These are phyloP conservation scores for Crithidia sp. DNA, from an alignment of 208 protist genomes.

Conservation along the genomic window DNA sequence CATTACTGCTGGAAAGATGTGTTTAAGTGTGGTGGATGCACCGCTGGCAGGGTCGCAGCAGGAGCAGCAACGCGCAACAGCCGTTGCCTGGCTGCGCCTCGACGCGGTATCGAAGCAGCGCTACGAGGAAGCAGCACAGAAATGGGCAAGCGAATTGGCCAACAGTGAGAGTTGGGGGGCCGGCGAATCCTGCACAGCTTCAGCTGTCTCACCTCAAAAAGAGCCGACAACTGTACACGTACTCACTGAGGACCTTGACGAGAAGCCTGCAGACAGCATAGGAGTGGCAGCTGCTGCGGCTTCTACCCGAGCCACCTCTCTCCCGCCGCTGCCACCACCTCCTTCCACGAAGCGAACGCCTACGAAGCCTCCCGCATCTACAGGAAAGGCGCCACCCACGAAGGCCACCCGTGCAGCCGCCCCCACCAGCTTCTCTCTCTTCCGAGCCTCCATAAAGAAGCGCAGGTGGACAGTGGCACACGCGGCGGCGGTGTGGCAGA, in stretches of 20 bases:
- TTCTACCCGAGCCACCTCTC: too few species aligned
- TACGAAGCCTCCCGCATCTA: too few species aligned
- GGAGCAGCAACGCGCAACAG: conserved; percentile 7
- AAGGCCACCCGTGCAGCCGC: not conserved
- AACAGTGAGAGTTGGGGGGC: too few species aligned
- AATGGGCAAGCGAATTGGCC: not conserved
- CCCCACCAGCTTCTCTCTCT: conserved; percentile 42
- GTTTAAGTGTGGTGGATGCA: too few species aligned
- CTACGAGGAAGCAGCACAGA: conserved; percentile 26
- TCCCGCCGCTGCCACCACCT: too few species aligned
- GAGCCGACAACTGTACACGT: too few species aligned
- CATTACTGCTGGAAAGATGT: too few species aligned
- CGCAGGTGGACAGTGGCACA: conserved; percentile 14
- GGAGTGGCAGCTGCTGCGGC: too few species aligned
- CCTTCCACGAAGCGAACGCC: too few species aligned
- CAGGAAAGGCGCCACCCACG: not conserved
- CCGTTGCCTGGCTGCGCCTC: conserved; percentile 27
- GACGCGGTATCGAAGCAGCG: conserved; percentile 3
- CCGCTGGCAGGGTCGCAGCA: not conserved
- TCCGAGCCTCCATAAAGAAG: conserved; percentile 28
- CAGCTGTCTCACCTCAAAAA: not conserved
- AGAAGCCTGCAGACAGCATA: too few species aligned
- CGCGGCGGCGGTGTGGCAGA: conserved; percentile 43
- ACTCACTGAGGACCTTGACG: too few species aligned
- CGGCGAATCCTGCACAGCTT: not conserved